Conservation (phyloP, 768 basidiomycete species). For the Suillus bovinus region DNA sequence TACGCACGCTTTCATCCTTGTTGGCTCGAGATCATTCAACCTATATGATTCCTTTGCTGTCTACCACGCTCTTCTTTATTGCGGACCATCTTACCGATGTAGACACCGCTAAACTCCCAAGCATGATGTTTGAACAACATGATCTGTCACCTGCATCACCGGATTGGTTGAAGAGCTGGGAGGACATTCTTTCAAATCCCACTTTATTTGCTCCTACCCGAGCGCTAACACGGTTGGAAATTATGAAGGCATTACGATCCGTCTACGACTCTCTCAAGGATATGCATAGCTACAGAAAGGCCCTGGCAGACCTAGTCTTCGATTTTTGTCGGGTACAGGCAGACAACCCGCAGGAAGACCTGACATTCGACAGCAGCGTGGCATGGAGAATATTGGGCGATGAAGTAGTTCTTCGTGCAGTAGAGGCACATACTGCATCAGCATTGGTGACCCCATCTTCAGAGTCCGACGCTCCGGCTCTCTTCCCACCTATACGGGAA, state of each 20-base stretch:
- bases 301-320: conserved; percentile 55
- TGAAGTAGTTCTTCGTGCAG: conserved; percentile 59
- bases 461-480: conserved; percentile 20
- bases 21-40: conserved; percentile 63
- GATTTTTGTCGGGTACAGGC: conserved; percentile 45
- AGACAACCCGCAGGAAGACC: conserved; percentile 25
- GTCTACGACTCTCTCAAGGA: conserved; percentile 71
- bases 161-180: conserved; percentile 73
- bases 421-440: conserved; percentile 35
- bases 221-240: conserved; percentile 53
- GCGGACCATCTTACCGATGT: conserved; percentile 68
- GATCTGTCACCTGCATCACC: conserved; percentile 71
- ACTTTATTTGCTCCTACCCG: conserved; percentile 42
- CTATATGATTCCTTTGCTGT: conserved; percentile 60
- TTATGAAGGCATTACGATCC: conserved; percentile 55
- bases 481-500: conserved; percentile 18
- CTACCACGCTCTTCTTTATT: conserved; percentile 62
- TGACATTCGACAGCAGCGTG: conserved; percentile 25
- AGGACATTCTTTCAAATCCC: conserved; percentile 50
- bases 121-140: conserved; percentile 64
- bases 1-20: conserved; percentile 60
- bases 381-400: conserved; percentile 67
- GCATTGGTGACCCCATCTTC: conserved; percentile 8
- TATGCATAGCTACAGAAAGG: conserved; percentile 62
- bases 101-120: conserved; percentile 64